Evolutionary conservation across 176 grass and related monocot species (phyloP), one percentile per base, ranked within the genome.

Genomic region (Ampelocalamus luodianensis): DNA sequence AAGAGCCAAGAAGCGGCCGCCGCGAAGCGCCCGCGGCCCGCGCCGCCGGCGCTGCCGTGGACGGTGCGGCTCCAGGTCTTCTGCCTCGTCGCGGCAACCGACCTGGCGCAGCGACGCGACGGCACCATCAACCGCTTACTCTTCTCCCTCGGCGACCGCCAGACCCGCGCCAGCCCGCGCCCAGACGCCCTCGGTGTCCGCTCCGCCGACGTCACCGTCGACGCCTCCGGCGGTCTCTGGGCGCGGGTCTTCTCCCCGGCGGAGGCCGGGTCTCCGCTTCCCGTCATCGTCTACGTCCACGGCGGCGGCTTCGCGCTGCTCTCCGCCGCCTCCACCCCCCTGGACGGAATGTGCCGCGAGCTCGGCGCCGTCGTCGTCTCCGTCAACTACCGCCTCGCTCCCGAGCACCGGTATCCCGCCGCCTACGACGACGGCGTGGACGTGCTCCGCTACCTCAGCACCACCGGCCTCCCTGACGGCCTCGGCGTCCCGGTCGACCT

Each of bases 291-390:
- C 12, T 81, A 84, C 75, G 79, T 82, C 83, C 93, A 95, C 74
- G 88, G 90, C 16, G 88, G 93, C 22, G 93, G 83, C 5, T 95
- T 92, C 90, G 27, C 44, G 24, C 64, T 87, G 65, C 40, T 90
- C 37, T 92, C 90, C 38, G 29, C 90, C 0, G 82, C 90, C 3
- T 86, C 87, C n/a, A 3, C 39, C 39, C 11, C 60, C 34, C 65
- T 85, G 65, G 86, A 94, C 77, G 62, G 16, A 24, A 61, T 83
- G 29, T 80, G 89, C 79, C 32, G 17, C 77, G 46, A 73, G 36
- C 72, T 82, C 62, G 42, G 20, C 14, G 27, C 5, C 13, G 62
- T 8, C 62, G 27, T 65, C 22, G 23, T 87, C 60, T 93, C 91
- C 55, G 80, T 89, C 60, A 39, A 78, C 76, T 92, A 88, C 59